Evolutionary conservation across 345 rosid genomes (phyloP), one percentile per base, ranked within the genome.

Genomic region (Lagerstroemia speciosa): DNA sequence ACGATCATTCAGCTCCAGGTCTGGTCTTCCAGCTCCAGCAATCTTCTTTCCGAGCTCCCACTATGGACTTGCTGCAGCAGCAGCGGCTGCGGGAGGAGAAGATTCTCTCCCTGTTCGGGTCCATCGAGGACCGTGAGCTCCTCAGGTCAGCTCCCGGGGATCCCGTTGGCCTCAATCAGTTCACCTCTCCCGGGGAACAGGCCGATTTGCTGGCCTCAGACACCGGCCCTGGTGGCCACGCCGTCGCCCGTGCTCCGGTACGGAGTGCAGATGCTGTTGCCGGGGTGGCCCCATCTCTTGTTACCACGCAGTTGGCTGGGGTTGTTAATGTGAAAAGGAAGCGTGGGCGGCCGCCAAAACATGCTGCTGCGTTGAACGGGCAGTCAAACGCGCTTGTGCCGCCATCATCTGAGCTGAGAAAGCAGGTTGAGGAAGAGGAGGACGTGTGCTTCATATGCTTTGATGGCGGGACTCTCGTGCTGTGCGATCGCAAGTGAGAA

Each of bases 361-460:
- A 63, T 69, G 81, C 65, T 32, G 33, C 58, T 40, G 6, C 24
- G 34, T 20, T 41, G 55, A 43, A 43, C 24, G 34, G 36, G 53
- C 41, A 66, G 58, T 14, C 69, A 66, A 2, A 7, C 20, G 62
- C 71, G 34, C 66, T 29, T 3, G 68, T 75, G 20, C 72, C 79
- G 2, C 78, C 60, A 33, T 69, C 55, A 19, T 22, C 55, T 15
- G 2, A 41, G 46, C 46, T 41, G 32, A 71, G 43, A 71, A 75
- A 70, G 72, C 82, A 68, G 81, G 75, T 80, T 16, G 80, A 74
- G 15, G 90, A 88, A 36, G 99, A 91, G 68, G 97, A 94, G 67
- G 99, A 94, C 67, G 99, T 94, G 72, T 94, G 99, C 67, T 94
- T 94, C 67, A 89, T 94, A 55, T 94, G 99, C 84, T 94, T 91